Percentiles rank a stretch among this genome's conserved stretches.
Evolutionary conservation across 495 filamentous ascomycete species (phyloP).

Genomic region (Talaromyces trachyspermus): DNA sequence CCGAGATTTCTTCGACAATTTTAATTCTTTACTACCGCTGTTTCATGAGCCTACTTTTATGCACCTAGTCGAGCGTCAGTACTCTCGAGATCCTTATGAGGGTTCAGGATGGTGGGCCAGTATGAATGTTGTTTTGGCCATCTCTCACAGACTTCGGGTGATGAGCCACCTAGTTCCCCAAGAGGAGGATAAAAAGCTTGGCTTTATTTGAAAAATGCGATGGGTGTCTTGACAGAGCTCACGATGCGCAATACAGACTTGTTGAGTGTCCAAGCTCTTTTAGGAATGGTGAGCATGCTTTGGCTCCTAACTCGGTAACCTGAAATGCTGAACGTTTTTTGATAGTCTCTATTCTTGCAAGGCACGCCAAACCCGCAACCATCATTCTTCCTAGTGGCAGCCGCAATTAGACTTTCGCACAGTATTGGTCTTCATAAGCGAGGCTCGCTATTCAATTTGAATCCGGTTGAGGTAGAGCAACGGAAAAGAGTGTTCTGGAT

Average conservation of each 20-base stretch:
- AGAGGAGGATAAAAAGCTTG: constrained; percentile 92
- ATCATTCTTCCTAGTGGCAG: constrained; percentile 85
- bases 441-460: constrained; percentile 84
- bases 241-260: constrained; percentile 95
- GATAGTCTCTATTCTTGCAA: constrained; percentile 80
- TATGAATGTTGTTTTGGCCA: constrained; percentile 87
- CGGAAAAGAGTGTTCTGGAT: constrained; percentile 98
- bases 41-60: constrained; percentile 98
- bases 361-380: constrained; percentile 96
- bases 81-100: constrained; percentile 86
- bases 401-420: constrained; percentile 85
- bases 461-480: constrained; percentile 86
- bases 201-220: constrained; percentile 93
- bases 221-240: constrained; percentile 84
- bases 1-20: constrained; percentile 94
- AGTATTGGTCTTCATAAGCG: constrained; percentile 93
- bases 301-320: neutral
- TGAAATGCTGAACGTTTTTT: constrained; percentile 8
- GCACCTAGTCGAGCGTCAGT: constrained; percentile 89
- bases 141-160: constrained; percentile 84
- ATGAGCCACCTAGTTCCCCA: constrained; percentile 87
- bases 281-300: constrained; percentile 66
- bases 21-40: constrained; percentile 96
- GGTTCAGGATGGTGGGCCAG: constrained; percentile 98
- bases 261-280: constrained; percentile 88